Percentiles rank a stretch among this genome's conserved stretches.
Evolutionary conservation across 331 rosid genomes (phyloP).

Genomic region (Malus hybrid): DNA sequence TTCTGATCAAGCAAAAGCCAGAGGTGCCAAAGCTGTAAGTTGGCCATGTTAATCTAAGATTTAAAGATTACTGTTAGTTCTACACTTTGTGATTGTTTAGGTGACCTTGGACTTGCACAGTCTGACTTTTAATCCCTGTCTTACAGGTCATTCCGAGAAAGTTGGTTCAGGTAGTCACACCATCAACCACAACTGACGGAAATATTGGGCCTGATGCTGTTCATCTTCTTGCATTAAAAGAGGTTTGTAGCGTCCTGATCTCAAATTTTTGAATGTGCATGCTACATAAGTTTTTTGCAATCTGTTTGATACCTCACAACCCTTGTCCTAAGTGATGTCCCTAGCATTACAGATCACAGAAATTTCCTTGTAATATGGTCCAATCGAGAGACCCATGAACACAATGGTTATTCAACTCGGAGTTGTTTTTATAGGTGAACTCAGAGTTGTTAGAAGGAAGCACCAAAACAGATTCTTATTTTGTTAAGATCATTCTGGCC

Average conservation of each 20-base stretch:
- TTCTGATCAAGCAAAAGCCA: slow-evolving; percentile 72
- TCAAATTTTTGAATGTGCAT: background rate
- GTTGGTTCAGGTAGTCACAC: slow-evolving; percentile 77
- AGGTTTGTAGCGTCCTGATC: slow-evolving; percentile 41
- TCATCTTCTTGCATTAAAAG: slow-evolving; percentile 82
- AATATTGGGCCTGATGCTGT: slow-evolving; percentile 83
- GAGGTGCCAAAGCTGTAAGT: slow-evolving; percentile 85
- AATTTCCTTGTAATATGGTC: background rate
- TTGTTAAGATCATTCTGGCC: background rate
- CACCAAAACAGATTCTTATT: background rate
- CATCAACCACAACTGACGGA: slow-evolving; percentile 68
- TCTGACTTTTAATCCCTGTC: slow-evolving; percentile 10
- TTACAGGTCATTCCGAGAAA: slow-evolving; percentile 68
- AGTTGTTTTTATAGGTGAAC: background rate
- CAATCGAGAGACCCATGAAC: background rate
- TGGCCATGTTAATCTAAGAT: slow-evolving; percentile 10
- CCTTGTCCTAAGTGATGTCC: background rate
- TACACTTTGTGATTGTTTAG: background rate
- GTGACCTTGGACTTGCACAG: slow-evolving; percentile 3
- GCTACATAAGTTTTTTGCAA: background rate
- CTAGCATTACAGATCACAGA: background rate
- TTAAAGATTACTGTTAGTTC: background rate
- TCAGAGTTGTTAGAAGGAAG: background rate
- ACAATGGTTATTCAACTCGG: background rate
- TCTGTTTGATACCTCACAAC: background rate